Conservation (phyloP, 2,329 filamentous ascomycete species). For the Ceratocystis harringtonii region DNA sequence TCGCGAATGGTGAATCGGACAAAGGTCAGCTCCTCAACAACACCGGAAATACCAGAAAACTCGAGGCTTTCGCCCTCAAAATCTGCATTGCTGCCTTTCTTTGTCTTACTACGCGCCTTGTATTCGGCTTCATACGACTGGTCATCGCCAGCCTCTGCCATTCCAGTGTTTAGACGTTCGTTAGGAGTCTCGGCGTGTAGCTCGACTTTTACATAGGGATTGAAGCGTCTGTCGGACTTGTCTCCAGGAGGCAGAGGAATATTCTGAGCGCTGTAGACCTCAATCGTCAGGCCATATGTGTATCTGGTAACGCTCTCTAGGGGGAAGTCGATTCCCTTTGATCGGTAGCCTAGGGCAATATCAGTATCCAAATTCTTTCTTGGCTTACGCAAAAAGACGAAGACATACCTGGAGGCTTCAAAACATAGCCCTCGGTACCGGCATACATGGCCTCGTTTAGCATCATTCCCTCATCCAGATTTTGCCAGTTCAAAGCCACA, state of each 20-base stretch:
- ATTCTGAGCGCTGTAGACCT: constrained; percentile 61
- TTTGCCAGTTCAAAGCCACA: constrained; percentile 88
- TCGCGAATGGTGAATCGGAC: constrained; percentile 77
- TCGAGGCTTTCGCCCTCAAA: constrained; percentile 42
- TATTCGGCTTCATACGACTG: constrained; percentile 31
- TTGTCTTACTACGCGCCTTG: constrained; percentile 44
- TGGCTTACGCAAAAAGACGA: background rate
- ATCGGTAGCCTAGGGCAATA: constrained; percentile 23
- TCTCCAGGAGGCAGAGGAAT: constrained; percentile 49
- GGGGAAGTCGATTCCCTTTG: constrained; percentile 16
- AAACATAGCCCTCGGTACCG: constrained; percentile 66
- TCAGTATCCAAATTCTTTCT: background rate
- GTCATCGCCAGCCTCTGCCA: constrained; percentile 26
- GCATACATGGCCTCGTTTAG: constrained; percentile 86
- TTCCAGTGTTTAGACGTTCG: constrained; percentile 27
- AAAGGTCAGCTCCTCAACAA: constrained; percentile 57
- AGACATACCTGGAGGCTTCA: constrained; percentile 56
- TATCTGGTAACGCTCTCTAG: constrained; percentile 30
- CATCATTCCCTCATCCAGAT: constrained; percentile 87
- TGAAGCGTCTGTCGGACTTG: constrained; percentile 41
- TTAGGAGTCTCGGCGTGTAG: constrained; percentile 61
- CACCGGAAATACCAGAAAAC: constrained; percentile 39
- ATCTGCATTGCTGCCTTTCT: constrained; percentile 46
- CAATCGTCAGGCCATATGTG: constrained; percentile 54
- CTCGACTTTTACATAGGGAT: constrained; percentile 71